Evolutionary conservation across 2,329 filamentous ascomycete genomes (phyloP), one percentile per base, ranked within the genome.

Genomic region (Cladobotryum protrusum): DNA sequence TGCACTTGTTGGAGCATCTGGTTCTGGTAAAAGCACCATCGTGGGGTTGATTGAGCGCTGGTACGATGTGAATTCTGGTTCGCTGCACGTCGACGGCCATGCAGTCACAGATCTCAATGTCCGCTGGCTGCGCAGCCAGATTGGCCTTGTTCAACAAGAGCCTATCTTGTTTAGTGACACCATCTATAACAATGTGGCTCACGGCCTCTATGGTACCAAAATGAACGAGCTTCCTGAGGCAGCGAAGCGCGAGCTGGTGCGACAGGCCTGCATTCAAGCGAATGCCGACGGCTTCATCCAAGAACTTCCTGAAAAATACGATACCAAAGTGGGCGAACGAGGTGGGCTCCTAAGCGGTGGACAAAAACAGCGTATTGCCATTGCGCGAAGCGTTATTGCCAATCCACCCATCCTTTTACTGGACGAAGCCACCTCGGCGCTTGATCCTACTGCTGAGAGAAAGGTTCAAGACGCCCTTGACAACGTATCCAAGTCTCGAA

Each of bases 1-100:
- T 0, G 78, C 77, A 6, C 67, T 81, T 20, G 76, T 81, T 1
- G 78, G 78, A 0, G 67, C 72, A 2, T 77, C 72, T 18, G 77
- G 77, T 0, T 72, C 64, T 12, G 75, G 76, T 1, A 79, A 79
- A 49, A 75, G 71, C 33, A 77, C 74, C 1, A 65, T 77, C 4
- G 66, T 78, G 0, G 70, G 69, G 2, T 59, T 81, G 6, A 51
- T 79, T 1, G 74, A 79, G 57, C 63, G 80, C 2, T 82, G 79
- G 63, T 83, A 81, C 57, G 69, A 75, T 20, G 69, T 74, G 1
- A 63, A 64, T 0, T 60, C 65, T 1, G 74, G 73, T 1, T 47
- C 50, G 2, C 65, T 76, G 14, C 36, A 15, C 13, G 36, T 39
- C 36, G 18, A 70, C n/a, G 63, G 62, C 2, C 56, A 61, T 18